These are phyloP conservation scores for Pichia occidentalis DNA, from an alignment of 805 yeast genomes.

Conservation along the genomic window DNA sequence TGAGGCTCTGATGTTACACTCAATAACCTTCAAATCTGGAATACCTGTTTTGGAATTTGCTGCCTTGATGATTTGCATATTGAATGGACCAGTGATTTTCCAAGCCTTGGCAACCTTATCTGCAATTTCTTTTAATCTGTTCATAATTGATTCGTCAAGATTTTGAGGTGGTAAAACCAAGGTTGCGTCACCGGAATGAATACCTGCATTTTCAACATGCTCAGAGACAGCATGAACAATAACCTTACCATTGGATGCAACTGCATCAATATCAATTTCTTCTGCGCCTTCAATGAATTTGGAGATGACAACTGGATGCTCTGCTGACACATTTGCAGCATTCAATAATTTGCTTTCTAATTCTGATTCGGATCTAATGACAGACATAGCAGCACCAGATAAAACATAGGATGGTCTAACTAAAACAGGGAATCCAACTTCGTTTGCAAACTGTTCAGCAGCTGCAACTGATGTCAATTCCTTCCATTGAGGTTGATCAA, in stretches of 20 bases:
- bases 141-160: conserved; percentile 58
- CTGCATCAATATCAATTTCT: conserved; percentile 97
- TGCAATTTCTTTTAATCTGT: conserved; percentile 77
- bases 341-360: conserved; percentile 73
- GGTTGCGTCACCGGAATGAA: conserved; percentile 98
- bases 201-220: conserved; percentile 98
- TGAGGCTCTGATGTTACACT: conserved; percentile 97
- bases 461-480: conserved; percentile 82
- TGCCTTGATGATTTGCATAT: conserved; percentile 92
- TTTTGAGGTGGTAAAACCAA: conserved; percentile 87
- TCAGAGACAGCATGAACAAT: conserved; percentile 94
- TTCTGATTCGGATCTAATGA: conserved; percentile 72
- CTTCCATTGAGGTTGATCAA: conserved; percentile 98
- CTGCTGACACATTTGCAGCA: conserved; percentile 90
- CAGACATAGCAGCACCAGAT: conserved; percentile 99
- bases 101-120: conserved; percentile 91
- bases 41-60: conserved; percentile 49
- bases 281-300: conserved; percentile 94
- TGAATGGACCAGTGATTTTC: conserved; percentile 96
- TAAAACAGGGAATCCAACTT: conserved; percentile 89
- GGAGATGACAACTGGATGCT: conserved; percentile 95
- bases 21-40: conserved; percentile 84
- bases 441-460: conserved; percentile 77
- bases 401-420: conserved; percentile 97
- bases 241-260: conserved; percentile 82